phyloP scores from a whole-genome alignment of 208 protist species.

The Leishmania tarentolae region DNA sequence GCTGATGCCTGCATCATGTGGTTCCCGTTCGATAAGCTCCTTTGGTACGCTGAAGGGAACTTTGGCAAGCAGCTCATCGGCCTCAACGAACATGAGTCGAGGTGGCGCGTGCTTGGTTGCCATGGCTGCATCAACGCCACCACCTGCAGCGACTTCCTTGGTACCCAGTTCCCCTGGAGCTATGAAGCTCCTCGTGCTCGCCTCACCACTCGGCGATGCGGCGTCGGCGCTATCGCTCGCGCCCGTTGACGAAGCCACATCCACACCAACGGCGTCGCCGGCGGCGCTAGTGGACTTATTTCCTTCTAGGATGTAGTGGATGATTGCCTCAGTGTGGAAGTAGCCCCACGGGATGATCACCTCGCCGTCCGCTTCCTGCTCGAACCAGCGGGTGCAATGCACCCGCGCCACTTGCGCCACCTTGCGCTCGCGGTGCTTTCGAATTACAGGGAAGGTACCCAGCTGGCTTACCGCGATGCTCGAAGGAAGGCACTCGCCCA shows the following conservation, averaged over 20 bases:
- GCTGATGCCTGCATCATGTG: background rate
- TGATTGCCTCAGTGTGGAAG: conserved; percentile 84
- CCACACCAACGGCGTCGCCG: background rate
- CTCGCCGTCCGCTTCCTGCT: conserved; percentile 69
- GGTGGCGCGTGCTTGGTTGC: conserved; percentile 8
- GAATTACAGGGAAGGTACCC: conserved; percentile 68
- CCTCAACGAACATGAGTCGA: conserved; percentile 70
- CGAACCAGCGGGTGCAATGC: conserved; percentile 78
- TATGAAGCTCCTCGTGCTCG: background rate
- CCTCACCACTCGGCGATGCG: background rate
- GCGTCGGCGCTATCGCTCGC: background rate
- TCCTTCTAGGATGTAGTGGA: conserved; percentile 70
- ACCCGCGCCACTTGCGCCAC: conserved; percentile 64
- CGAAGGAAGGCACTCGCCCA: conserved; percentile 41
- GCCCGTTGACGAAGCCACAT: background rate
- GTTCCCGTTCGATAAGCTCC: conserved; percentile 51
- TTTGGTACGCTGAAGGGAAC: conserved; percentile 81
- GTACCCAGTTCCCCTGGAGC: background rate
- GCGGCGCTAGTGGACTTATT: conserved; percentile 28
- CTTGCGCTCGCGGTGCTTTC: conserved; percentile 71
- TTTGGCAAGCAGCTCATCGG: conserved; percentile 60
- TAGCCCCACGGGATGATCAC: conserved; percentile 91
- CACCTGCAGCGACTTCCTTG: background rate
- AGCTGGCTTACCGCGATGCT: conserved; percentile 69
- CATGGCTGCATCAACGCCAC: background rate